phyloP scores from a whole-genome alignment of 768 basidiomycete genomes.

The Mycena vulgaris region DNA sequence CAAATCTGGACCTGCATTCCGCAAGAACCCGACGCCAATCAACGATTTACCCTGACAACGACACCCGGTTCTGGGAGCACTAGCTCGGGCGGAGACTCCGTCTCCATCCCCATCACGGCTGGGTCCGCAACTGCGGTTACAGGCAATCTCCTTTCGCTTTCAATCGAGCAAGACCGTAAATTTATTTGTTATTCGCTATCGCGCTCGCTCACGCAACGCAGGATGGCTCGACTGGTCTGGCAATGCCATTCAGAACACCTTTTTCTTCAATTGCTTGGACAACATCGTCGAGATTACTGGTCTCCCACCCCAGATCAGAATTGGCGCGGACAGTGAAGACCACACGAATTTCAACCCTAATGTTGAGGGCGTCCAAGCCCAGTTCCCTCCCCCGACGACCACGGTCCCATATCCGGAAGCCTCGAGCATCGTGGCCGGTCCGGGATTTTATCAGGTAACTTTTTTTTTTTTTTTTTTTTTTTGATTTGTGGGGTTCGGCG shows the following conservation, averaged over 20 bases:
- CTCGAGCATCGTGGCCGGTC: slow-evolving; percentile 68
- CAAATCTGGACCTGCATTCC: slow-evolving; percentile 28
- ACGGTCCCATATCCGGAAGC: slow-evolving; percentile 79
- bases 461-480: neutral
- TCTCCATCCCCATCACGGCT: slow-evolving; percentile 25
- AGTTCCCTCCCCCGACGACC: slow-evolving; percentile 61
- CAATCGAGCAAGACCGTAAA: slow-evolving; percentile 75
- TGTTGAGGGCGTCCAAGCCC: slow-evolving; percentile 63
- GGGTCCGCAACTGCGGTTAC: slow-evolving; percentile 25
- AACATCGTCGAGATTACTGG: slow-evolving; percentile 71
- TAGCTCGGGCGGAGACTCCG: slow-evolving; percentile 15
- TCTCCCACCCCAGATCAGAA: slow-evolving; percentile 68
- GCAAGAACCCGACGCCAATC: slow-evolving; percentile 21
- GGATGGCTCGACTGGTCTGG: slow-evolving; percentile 79
- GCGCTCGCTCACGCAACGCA: slow-evolving; percentile 12
- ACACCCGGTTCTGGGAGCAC: slow-evolving; percentile 28
- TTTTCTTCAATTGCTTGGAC: slow-evolving; percentile 71
- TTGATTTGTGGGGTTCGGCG: neutral
- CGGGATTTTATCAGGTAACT: slow-evolving; percentile 61
- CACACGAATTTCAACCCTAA: slow-evolving; percentile 69
- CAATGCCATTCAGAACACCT: slow-evolving; percentile 64
- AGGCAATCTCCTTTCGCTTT: slow-evolving; percentile 71
- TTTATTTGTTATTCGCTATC: slow-evolving; percentile 13
- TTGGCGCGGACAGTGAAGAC: slow-evolving; percentile 70
- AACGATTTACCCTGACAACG: slow-evolving; percentile 24